Percentiles rank a stretch among this genome's conserved stretches.
These are phyloP conservation scores for Begonia masoniana DNA, from an alignment of 306 rosid genomes.

Conservation along the genomic window DNA sequence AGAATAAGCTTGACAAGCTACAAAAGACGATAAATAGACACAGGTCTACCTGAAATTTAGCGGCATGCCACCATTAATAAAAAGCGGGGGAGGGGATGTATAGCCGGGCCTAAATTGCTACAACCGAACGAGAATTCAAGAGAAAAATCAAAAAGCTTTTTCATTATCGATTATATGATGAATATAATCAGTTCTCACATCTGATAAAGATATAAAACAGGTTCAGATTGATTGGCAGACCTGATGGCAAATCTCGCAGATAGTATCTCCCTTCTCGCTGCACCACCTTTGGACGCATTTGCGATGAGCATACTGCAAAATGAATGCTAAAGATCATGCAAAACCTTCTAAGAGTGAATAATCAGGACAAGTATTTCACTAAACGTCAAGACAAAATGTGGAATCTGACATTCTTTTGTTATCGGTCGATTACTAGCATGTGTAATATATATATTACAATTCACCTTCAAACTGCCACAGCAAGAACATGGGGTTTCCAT, in stretches of 20 bases:
- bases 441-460: no score
- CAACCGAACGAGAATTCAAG: slow-evolving; percentile 6
- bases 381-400: no score
- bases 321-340: slow-evolving; percentile 4
- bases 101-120: slow-evolving; percentile 60
- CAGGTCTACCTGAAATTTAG: slow-evolving; percentile 34
- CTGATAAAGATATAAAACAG: not conserved
- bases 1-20: not conserved
- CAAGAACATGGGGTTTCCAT: slow-evolving; percentile 90
- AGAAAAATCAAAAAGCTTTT: not conserved
- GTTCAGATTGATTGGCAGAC: slow-evolving; percentile 14
- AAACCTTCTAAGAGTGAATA: slow-evolving; percentile 3
- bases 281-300: slow-evolving; percentile 93
- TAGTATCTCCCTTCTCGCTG: slow-evolving; percentile 71
- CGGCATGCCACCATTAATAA: slow-evolving; percentile 40
- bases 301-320: slow-evolving; percentile 67
- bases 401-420: no score
- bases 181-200: not conserved
- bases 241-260: slow-evolving; percentile 86
- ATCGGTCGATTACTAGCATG: no score
- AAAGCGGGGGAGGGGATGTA: slow-evolving; percentile 42
- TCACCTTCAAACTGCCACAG: slow-evolving; percentile 77
- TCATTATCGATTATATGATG: not conserved
- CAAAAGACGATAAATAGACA: no score
- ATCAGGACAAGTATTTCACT: not conserved